A percentile compares a stretch with the other conserved stretches of the same genome.
Evolutionary conservation across 331 rosid genomes (phyloP).

Genomic region (Dryas integrifolia): DNA sequence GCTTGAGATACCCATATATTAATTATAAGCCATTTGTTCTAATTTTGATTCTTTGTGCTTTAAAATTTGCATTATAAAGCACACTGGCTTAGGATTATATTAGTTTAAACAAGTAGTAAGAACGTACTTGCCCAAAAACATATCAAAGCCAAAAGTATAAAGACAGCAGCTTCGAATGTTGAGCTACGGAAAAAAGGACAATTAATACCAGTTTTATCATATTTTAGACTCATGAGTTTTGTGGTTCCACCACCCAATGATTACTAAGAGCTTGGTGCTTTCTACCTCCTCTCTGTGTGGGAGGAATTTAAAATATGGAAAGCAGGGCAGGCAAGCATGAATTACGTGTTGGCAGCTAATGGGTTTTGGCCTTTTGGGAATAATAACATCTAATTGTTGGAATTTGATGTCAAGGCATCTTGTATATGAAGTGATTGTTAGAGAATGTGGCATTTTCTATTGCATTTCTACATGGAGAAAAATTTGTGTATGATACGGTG

Average conservation of each 20-base stretch:
- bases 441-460: not conserved
- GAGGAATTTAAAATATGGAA: not conserved
- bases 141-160: slow-evolving; percentile 40
- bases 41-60: slow-evolving; percentile 4
- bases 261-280: slow-evolving; percentile 19
- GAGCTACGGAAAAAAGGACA: slow-evolving; percentile 39
- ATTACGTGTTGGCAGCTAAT: slow-evolving; percentile 22
- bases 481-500: too few relatives aligned
- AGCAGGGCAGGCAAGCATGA: not conserved
- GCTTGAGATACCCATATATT: slow-evolving; percentile 34
- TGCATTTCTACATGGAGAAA: too few relatives aligned
- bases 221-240: not conserved
- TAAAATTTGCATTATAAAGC: slow-evolving; percentile 32
- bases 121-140: slow-evolving; percentile 39
- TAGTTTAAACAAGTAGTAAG: slow-evolving; percentile 9
- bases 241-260: slow-evolving; percentile 37
- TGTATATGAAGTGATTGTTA: not conserved
- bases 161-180: slow-evolving; percentile 47
- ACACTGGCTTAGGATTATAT: slow-evolving; percentile 27
- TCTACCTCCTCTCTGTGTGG: not conserved
- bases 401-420: not conserved
- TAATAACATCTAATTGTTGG: not conserved
- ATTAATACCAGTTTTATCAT: not conserved
- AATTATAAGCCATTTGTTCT: too few relatives aligned
- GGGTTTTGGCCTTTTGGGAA: slow-evolving; percentile 14